Evolutionary conservation across 192 early-diverging fungal species (phyloP).

Genomic region (Coemansia reversa): DNA sequence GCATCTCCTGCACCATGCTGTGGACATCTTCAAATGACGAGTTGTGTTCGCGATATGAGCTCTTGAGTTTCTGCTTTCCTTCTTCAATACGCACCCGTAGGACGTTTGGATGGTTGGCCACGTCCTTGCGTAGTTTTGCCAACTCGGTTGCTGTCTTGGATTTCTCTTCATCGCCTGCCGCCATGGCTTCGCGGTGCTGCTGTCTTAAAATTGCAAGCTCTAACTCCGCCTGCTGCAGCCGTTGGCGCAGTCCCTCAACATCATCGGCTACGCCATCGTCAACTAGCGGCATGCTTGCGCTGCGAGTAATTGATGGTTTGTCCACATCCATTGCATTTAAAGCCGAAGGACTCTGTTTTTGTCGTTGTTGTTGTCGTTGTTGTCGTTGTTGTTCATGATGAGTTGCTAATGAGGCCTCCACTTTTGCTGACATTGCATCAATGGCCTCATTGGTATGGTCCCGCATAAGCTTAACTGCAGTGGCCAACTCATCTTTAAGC

Average conservation of each 20-base stretch:
- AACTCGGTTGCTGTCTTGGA: conserved; percentile 21
- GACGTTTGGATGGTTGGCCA: conserved; percentile 39
- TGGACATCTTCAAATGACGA: conserved; percentile 64
- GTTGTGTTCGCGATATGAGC: conserved; percentile 53
- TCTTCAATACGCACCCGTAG: conserved; percentile 59
- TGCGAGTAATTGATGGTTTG: conserved; percentile 21
- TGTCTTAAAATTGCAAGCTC: conserved; percentile 35
- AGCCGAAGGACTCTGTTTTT: neutral
- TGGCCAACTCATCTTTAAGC: conserved; percentile 48
- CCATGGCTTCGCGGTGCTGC: conserved; percentile 16
- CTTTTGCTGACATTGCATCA: neutral
- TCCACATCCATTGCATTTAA: conserved; percentile 8
- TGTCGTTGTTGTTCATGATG: neutral
- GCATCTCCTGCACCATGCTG: conserved; percentile 68
- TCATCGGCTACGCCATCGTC: neutral
- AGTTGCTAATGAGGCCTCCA: neutral
- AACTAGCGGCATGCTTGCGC: conserved; percentile 26
- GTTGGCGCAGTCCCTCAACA: conserved; percentile 12
- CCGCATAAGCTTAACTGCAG: conserved; percentile 1
- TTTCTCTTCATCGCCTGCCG: neutral
- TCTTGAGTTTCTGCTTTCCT: conserved; percentile 54
- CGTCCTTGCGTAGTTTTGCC: conserved; percentile 42
- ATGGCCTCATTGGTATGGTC: neutral
- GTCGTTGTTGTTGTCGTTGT: neutral
- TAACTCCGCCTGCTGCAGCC: conserved; percentile 19